These are phyloP conservation scores for Hammondia hammondi DNA, from an alignment of 169 alveolate species.

Conservation along the genomic window DNA sequence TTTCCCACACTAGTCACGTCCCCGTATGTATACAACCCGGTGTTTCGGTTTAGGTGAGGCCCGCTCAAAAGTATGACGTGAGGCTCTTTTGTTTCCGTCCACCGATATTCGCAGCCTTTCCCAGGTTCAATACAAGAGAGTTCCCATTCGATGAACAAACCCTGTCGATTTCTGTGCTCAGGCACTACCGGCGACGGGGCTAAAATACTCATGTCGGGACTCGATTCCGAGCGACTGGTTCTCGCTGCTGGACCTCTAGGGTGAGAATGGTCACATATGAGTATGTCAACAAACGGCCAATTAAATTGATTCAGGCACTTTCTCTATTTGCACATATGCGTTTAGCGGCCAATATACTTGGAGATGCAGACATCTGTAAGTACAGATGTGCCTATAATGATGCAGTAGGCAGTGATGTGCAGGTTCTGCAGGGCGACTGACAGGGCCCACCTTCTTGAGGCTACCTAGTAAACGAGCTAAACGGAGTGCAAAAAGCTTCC, in stretches of 20 bases:
- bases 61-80: too few relatives aligned
- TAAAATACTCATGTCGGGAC: slow-evolving; percentile 70
- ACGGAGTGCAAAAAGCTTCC: background rate
- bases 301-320: too few relatives aligned
- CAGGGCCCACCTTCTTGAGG: background rate
- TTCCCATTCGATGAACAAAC: too few relatives aligned
- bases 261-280: background rate
- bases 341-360: too few relatives aligned
- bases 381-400: background rate
- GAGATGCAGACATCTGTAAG: background rate
- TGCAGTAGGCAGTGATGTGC: background rate
- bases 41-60: too few relatives aligned
- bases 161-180: background rate
- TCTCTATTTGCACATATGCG: too few relatives aligned
- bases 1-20: too few relatives aligned
- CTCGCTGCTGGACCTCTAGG: slow-evolving; percentile 90
- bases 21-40: too few relatives aligned
- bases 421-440: background rate
- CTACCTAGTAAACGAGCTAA: background rate
- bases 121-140: too few relatives aligned
- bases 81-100: too few relatives aligned
- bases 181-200: background rate
- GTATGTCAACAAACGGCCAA: background rate
- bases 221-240: slow-evolving; percentile 85
- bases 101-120: too few relatives aligned